Conservation (phyloP, 2,329 filamentous ascomycete genomes). For the Fusarium buxicola region DNA sequence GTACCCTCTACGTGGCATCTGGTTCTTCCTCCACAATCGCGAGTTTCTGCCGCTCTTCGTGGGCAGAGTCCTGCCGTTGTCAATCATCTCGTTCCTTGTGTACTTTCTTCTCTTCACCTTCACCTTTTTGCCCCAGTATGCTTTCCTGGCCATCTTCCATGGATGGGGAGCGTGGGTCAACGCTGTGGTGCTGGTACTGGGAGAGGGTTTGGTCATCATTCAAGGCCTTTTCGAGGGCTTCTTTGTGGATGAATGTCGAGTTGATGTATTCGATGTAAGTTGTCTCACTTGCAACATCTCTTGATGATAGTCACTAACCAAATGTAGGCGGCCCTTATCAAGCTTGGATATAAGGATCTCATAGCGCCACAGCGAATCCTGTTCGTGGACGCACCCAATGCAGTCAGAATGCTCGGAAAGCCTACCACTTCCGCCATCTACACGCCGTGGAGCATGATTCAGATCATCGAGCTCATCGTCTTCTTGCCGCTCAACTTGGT, state of each 20-base stretch:
- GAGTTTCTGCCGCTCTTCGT: conserved; percentile 86
- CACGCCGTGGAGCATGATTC: conserved; percentile 89
- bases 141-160: conserved; percentile 90
- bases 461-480: conserved; percentile 85
- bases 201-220: conserved; percentile 80
- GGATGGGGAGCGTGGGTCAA: conserved; percentile 90
- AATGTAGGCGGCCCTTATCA: conserved; percentile 75
- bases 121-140: conserved; percentile 88
- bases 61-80: conserved; percentile 81
- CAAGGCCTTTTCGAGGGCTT: conserved; percentile 80
- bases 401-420: conserved; percentile 84
- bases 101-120: conserved; percentile 90
- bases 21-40: conserved; percentile 81
- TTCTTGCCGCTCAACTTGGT: conserved; percentile 88
- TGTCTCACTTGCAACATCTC: too few species aligned
- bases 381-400: conserved; percentile 74
- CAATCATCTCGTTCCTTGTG: conserved; percentile 84
- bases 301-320: conserved; percentile 12
- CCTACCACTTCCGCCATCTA: conserved; percentile 82
- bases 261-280: conserved; percentile 85
- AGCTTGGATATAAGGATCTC: conserved; percentile 76
- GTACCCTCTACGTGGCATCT: conserved; percentile 77
- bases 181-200: conserved; percentile 87
- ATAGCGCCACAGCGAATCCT: conserved; percentile 74
- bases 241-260: conserved; percentile 81